Evolutionary conservation across 164 flowering plant genomes (phyloP).

Genomic region (Nymphaea thermarum): DNA sequence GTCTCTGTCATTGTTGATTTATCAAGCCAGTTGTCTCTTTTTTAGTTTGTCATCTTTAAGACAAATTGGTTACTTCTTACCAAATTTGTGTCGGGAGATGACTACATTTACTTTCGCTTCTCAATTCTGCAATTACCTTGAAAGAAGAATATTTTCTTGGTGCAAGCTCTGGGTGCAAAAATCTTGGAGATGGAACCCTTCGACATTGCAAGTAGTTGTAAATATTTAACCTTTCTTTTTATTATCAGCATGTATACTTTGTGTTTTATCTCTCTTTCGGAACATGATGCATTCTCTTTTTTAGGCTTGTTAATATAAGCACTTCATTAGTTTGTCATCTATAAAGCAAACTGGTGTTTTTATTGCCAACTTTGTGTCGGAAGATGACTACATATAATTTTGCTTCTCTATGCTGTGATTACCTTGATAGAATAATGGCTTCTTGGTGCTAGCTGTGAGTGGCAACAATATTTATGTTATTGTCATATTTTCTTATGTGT

Average conservation of each 20-base stretch:
- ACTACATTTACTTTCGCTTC: conserved; percentile 9
- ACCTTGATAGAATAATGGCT: conserved; percentile 6
- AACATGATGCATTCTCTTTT: too few relatives aligned
- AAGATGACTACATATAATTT: conserved; percentile 17
- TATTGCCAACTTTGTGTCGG: conserved; percentile 23
- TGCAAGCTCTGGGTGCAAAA: conserved; percentile 3
- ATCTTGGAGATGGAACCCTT: too few relatives aligned
- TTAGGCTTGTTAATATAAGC: too few relatives aligned
- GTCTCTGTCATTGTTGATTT: too few relatives aligned
- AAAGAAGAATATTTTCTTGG: conserved; percentile 8
- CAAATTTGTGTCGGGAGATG: conserved; percentile 30
- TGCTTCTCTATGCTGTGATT: conserved; percentile 6
- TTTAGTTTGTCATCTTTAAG: conserved; percentile 20
- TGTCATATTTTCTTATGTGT: too few relatives aligned
- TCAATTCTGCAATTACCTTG: conserved; percentile 8
- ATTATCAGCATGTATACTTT: background rate
- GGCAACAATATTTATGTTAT: too few relatives aligned
- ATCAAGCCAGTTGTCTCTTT: too few relatives aligned
- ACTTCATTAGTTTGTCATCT: conserved; percentile 14
- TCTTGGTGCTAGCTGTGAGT: conserved; percentile 11
- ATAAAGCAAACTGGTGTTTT: conserved; percentile 21
- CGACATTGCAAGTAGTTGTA: background rate
- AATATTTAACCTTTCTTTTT: background rate
- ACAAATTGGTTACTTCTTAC: conserved; percentile 17
- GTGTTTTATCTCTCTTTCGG: too few relatives aligned